Conservation (phyloP, 140 eudicot species). For the Anethum foeniculum region DNA sequence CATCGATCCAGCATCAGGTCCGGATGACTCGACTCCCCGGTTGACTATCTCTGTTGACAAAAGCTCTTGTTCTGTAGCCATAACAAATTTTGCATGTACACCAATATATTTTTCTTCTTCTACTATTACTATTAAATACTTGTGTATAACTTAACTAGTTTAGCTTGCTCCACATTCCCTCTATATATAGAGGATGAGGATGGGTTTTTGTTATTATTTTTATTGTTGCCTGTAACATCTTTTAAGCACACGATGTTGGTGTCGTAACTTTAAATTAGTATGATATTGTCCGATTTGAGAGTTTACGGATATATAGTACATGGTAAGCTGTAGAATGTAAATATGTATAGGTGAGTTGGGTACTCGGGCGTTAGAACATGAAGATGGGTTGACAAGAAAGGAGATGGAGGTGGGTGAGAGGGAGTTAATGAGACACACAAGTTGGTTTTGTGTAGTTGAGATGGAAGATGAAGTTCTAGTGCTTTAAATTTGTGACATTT, state of each 20-base stretch:
- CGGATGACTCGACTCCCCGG: constrained; percentile 60
- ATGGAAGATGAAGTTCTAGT: neutral
- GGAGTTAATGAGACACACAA: constrained; percentile 4
- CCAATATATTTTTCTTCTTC: neutral
- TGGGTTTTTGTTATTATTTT: too few relatives aligned
- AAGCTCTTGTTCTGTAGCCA: constrained; percentile 60
- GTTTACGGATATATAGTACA: too few relatives aligned
- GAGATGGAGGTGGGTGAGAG: neutral
- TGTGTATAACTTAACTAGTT: neutral
- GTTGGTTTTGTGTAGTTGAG: constrained; percentile 9
- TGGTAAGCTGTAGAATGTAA: neutral
- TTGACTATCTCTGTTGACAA: constrained; percentile 85
- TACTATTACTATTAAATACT: neutral
- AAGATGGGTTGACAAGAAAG: neutral
- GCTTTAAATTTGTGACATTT: constrained; percentile 7
- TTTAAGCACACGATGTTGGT: too few relatives aligned
- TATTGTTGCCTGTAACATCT: too few relatives aligned
- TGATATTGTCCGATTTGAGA: too few relatives aligned
- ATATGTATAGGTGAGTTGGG: neutral
- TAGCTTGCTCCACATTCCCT: neutral
- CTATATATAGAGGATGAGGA: neutral
- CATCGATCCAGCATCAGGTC: constrained; percentile 76
- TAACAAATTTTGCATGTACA: constrained; percentile 5
- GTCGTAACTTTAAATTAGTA: too few relatives aligned
- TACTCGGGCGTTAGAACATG: neutral